Evolutionary conservation across 495 filamentous ascomycete species (phyloP), one percentile per base, ranked within the genome.

Genomic region (Daldinia caldariorum): DNA sequence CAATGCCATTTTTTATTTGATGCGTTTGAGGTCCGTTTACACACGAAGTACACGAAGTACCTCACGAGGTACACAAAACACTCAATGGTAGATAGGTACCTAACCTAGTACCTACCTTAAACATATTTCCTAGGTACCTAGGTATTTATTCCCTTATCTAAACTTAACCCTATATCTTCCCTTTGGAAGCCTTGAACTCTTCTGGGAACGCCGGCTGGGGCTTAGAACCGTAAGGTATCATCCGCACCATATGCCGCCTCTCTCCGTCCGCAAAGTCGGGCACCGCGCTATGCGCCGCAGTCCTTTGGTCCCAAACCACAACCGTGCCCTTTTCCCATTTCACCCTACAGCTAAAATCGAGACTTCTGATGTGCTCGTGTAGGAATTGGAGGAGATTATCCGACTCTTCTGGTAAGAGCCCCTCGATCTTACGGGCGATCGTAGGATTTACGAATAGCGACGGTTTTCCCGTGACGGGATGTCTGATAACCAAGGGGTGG

Each of bases 351-450:
- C 89, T 88, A 20, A 87, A 78, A 71, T 91, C 88, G 43, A 84
- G 83, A 31, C 85, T 74, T 12, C 84, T 86, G 57, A 89, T 87
- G 63, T 90, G 88, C 12, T 89, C 84, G 72, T 81, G 89, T n/a
- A 91, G 77, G 79, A 90, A 90, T 53, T 87, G 86, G 37, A 91
- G 83, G 8, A 91, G 81, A 60, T 77, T 78, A 56, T 91, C 89
- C 14, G 87, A 89, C 71, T 91, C 89, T 64, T 91, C 89, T 62
- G 89, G 85, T 76, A 90, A 89, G 73, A 85, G 88, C 16, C 89
- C 89, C 6, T 90, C 84, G 41, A 91, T 89, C 56, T 81, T 69
- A 37, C 69, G 61, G 7, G 69, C 71, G 31, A 75, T 61, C 0
- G 59, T 60, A 43, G 74, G 71, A 61, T 83, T 84, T 29, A 83